These are phyloP conservation scores for Chaetomium globosum DNA, from an alignment of 2,329 filamentous ascomycete species.

Conservation along the genomic window DNA sequence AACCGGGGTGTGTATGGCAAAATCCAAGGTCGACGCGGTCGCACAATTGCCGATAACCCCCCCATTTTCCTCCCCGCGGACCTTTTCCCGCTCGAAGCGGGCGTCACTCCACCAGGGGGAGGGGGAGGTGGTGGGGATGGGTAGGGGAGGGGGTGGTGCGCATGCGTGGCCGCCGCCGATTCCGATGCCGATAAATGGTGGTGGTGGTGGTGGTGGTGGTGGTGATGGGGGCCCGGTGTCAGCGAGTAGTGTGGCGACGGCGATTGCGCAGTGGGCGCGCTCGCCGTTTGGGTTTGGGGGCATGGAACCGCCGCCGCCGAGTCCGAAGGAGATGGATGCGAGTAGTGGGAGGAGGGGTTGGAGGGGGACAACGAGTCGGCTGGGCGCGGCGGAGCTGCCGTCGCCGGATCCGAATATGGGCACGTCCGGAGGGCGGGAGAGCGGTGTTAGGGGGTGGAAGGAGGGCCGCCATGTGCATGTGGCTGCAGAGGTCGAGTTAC, in stretches of 20 bases:
- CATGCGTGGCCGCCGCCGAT: constrained; percentile 7
- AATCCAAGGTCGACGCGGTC: no score
- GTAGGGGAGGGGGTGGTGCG: not conserved
- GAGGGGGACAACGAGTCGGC: not conserved
- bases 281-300: constrained; percentile 13
- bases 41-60: no score
- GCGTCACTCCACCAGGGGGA: no score
- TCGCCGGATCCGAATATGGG: not conserved
- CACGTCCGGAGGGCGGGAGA: not conserved
- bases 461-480: constrained; percentile 9
- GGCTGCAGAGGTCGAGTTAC: constrained; percentile 22
- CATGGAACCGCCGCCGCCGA: constrained; percentile 13
- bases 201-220: not conserved
- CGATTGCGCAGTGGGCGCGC: constrained; percentile 25
- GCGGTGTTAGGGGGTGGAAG: not conserved
- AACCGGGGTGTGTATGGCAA: no score
- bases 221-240: not conserved
- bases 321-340: constrained; percentile 29
- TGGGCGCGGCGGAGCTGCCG: constrained; percentile 13
- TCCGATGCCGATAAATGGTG: not conserved
- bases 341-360: not conserved
- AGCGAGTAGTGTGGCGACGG: constrained; percentile 11
- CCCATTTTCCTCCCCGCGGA: no score
- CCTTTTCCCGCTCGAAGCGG: no score
- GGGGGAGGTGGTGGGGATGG: not conserved